Conservation (phyloP, 805 yeast species). For the Zygotorulaspora chibaensis region DNA sequence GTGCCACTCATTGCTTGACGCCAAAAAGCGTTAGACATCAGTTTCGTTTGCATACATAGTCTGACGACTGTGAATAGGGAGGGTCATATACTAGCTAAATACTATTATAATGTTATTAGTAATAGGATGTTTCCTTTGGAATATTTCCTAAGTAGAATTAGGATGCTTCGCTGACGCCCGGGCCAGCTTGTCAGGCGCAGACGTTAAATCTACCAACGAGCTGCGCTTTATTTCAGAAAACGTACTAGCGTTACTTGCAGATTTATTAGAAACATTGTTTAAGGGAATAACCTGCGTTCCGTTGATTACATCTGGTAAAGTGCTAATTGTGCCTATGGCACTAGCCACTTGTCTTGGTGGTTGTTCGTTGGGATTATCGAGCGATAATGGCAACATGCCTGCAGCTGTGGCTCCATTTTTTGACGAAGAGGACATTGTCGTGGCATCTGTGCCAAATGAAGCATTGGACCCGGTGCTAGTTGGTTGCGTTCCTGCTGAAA, state of each 20-base stretch:
- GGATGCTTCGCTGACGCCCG: conserved; percentile 10
- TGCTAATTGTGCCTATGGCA: conserved; percentile 18
- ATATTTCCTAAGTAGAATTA: conserved; percentile 7
- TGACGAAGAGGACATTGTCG: conserved; percentile 3
- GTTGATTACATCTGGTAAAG: conserved; percentile 17
- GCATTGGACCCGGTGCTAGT: conserved; percentile 9
- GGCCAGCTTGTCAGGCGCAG: conserved; percentile 4
- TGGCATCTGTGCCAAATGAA: conserved; percentile 5
- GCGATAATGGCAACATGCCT: background rate
- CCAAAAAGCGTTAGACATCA: too few species aligned
- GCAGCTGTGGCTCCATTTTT: conserved; percentile 6
- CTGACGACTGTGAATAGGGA: too few species aligned
- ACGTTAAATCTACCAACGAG: conserved; percentile 11
- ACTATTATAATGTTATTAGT: too few species aligned
- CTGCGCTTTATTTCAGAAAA: conserved; percentile 10
- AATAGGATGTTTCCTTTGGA: background rate
- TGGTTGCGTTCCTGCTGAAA: conserved; percentile 4
- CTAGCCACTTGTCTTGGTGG: conserved; percentile 7
- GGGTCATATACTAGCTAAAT: too few species aligned
- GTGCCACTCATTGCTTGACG: too few species aligned
- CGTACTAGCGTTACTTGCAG: conserved; percentile 2
- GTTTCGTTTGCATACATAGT: too few species aligned
- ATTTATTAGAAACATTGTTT: conserved; percentile 4
- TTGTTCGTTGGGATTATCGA: conserved; percentile 2
- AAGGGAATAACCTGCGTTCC: conserved; percentile 13